phyloP scores from a whole-genome alignment of 2,329 filamentous ascomycete genomes.

The Hymenoscyphus repandus region DNA sequence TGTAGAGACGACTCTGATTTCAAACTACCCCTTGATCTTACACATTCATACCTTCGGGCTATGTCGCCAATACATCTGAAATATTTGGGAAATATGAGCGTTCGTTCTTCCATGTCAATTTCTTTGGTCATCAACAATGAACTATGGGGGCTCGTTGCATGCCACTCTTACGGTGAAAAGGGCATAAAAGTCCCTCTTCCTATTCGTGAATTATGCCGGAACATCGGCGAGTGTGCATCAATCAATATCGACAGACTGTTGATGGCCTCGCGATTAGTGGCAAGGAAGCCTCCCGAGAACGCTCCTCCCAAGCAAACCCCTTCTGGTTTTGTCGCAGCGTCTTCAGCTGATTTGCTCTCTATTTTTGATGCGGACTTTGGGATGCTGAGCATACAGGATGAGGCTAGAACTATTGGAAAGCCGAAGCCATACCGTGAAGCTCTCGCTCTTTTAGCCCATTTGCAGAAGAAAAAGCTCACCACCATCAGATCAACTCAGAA shows the following conservation, averaged over 20 bases:
- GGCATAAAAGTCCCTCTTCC: conserved; percentile 92
- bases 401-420: conserved; percentile 78
- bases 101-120: conserved; percentile 89
- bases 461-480: conserved; percentile 68
- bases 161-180: conserved; percentile 69
- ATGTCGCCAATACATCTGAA: conserved; percentile 90
- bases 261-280: conserved; percentile 78
- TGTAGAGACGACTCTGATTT: conserved; percentile 72
- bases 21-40: conserved; percentile 68
- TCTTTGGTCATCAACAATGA: conserved; percentile 83
- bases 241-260: conserved; percentile 83
- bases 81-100: conserved; percentile 82
- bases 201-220: conserved; percentile 84
- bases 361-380: conserved; percentile 87
- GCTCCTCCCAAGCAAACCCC: conserved; percentile 75
- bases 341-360: conserved; percentile 76
- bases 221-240: conserved; percentile 81
- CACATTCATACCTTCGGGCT: conserved; percentile 68
- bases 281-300: conserved; percentile 83
- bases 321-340: conserved; percentile 84
- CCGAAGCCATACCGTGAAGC: conserved; percentile 76
- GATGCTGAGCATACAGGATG: conserved; percentile 76
- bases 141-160: conserved; percentile 83
- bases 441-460: conserved; percentile 77
- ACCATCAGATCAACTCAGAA: conserved; percentile 76